Evolutionary conservation across 108 stramenopile genomes (phyloP), one percentile per base, ranked within the genome.

Genomic region (Cylindrotheca closterium): DNA sequence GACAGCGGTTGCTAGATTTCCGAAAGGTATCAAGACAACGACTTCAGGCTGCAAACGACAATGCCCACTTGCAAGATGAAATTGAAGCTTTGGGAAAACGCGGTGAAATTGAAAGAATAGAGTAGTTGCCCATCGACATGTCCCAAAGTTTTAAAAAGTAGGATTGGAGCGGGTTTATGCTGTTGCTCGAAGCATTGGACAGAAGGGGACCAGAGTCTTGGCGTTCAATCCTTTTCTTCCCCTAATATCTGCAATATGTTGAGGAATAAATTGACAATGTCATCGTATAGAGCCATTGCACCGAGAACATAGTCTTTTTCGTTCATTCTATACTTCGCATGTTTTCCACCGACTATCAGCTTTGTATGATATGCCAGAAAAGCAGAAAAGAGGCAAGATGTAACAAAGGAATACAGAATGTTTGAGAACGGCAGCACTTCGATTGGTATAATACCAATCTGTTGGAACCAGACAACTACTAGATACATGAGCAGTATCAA

Each of bases 191-290:
- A n/a, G n/a, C n/a, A n/a, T n/a, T n/a, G n/a, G n/a, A n/a, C n/a
- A n/a, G n/a, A n/a, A n/a, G n/a, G n/a, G n/a, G n/a, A n/a, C n/a
- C n/a, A n/a, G n/a, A n/a, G n/a, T n/a, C 15, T 42, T 42, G 37
- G 7, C 10, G 37, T 42, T 15, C 15, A 42, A 42, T 42, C 37
- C 37, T 42, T 42, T 42, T 89, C 86, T 28, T 88, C 89, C 33
- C 86, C 93, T 28, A 96, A 51, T 3, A 97, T 25, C 65, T 87
- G 62, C 55, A 98, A 63, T 25, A 96, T 65, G 63, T 94, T 94
- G 30, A 96, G 72, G 66, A 98, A 98, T 2, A 98, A 86, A 64
- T 95, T 96, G 55, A 96, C 79, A 60, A 98, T 85, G 65, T 98
- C 97, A 22, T 42, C 47, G 23, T 63, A 63, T 1, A 96, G 55